Conservation (phyloP, 2,329 filamentous ascomycete species). For the Grosmannia clavigera region DNA sequence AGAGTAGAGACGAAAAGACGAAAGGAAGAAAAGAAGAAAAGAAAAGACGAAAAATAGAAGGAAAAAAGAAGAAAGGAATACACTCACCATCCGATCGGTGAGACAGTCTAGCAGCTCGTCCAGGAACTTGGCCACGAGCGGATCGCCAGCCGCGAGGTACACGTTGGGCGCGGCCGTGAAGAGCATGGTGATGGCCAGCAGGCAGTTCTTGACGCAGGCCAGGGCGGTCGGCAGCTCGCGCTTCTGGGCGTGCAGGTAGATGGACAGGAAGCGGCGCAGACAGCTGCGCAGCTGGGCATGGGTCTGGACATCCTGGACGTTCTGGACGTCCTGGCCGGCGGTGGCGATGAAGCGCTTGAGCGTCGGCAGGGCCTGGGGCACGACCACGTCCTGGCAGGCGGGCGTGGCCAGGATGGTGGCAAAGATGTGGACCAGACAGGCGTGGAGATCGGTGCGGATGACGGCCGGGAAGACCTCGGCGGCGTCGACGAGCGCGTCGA, state of each 20-base stretch:
- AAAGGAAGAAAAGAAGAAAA: not conserved
- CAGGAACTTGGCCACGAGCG: conserved; percentile 61
- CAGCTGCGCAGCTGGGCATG: conserved; percentile 68
- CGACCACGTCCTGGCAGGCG: conserved; percentile 73
- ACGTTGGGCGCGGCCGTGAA: conserved; percentile 71
- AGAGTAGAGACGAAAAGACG: not conserved
- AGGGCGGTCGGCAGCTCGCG: conserved; percentile 65
- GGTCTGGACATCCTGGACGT: conserved; percentile 38
- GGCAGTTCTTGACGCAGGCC: conserved; percentile 81
- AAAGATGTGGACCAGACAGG: conserved; percentile 94
- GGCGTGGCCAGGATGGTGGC: conserved; percentile 82
- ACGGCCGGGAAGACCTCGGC: conserved; percentile 92
- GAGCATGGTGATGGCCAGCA: conserved; percentile 79
- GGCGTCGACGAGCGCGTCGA: conserved; percentile 85
- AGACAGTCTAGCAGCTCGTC: conserved; percentile 79
- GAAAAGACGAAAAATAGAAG: not conserved
- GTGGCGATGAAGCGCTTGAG: conserved; percentile 81
- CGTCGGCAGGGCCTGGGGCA: conserved; percentile 81
- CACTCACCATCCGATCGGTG: conserved; percentile 54
- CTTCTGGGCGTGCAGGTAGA: conserved; percentile 64
- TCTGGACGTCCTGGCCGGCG: conserved; percentile 34
- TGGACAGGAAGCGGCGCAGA: conserved; percentile 68
- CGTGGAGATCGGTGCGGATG: conserved; percentile 91
- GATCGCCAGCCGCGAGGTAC: conserved; percentile 60
- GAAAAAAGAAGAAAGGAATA: not conserved